These are phyloP conservation scores for Lactarius vividus DNA, from an alignment of 768 basidiomycete species.

Conservation along the genomic window DNA sequence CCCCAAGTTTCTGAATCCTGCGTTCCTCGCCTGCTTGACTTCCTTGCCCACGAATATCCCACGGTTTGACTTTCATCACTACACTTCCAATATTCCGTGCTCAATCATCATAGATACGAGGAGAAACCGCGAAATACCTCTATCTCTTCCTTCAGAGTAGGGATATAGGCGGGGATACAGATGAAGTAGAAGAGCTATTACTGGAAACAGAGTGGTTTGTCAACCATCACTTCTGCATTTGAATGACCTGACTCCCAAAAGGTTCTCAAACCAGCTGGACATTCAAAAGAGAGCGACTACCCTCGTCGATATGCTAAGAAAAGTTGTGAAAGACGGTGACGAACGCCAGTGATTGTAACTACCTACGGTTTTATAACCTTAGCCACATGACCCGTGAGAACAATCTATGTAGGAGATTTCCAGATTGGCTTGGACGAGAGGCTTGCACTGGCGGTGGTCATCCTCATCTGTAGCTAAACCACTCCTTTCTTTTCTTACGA, in stretches of 20 bases:
- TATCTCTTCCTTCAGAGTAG: conserved; percentile 73
- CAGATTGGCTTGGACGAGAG: conserved; percentile 12
- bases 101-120: conserved; percentile 56
- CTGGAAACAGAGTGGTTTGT: conserved; percentile 82
- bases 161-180: conserved; percentile 63
- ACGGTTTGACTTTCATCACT: conserved; percentile 49
- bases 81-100: conserved; percentile 21
- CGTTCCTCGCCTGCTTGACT: conserved; percentile 48
- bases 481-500: conserved; percentile 7
- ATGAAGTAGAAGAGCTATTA: conserved; percentile 63
- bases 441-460: neutral
- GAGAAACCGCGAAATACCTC: conserved; percentile 77
- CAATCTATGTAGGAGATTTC: neutral
- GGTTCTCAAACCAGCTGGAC: conserved; percentile 19
- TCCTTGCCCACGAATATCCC: conserved; percentile 79
- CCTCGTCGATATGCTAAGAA: conserved; percentile 11
- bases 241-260: conserved; percentile 2
- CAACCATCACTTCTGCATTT: neutral
- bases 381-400: conserved; percentile 19
- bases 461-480: neutral
- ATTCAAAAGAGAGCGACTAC: conserved; percentile 25
- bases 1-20: conserved; percentile 44
- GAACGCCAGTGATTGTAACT: neutral
- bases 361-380: neutral
- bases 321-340: neutral